A percentile compares a stretch with the other conserved stretches of the same genome.
Evolutionary conservation across 73 alveolate species (phyloP).

Genomic region (Blepharisma japonicum): DNA sequence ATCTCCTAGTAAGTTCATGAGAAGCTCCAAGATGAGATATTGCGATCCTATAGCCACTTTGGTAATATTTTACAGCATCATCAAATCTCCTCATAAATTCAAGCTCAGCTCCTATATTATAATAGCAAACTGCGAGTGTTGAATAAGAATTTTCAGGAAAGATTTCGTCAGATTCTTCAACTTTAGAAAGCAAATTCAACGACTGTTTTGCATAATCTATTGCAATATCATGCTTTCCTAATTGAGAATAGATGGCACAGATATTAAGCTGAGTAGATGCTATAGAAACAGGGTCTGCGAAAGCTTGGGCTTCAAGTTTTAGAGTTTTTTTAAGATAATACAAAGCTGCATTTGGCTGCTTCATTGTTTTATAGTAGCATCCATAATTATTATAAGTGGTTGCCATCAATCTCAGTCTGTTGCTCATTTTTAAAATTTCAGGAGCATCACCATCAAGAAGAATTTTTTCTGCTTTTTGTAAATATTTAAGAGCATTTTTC

Average conservation of each 20-base stretch:
- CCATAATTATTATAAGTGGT: constrained; percentile 36
- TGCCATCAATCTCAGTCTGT: background rate
- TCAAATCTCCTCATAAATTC: background rate
- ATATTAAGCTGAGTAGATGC: constrained; percentile 32
- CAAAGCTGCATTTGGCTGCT: constrained; percentile 41
- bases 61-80: background rate
- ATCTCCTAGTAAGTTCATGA: background rate
- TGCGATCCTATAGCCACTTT: background rate
- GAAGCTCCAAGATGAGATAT: background rate
- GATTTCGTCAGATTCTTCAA: background rate
- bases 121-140: background rate
- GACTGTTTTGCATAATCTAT: constrained; percentile 25
- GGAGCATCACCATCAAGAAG: background rate
- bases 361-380: constrained; percentile 36
- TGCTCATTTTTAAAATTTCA: background rate
- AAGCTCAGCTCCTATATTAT: background rate
- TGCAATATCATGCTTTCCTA: constrained; percentile 26
- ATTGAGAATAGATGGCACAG: constrained; percentile 30
- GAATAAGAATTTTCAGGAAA: background rate
- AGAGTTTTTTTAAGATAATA: constrained; percentile 27
- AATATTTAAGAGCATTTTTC: too few relatives aligned
- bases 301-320: constrained; percentile 12
- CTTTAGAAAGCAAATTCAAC: background rate
- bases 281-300: background rate
- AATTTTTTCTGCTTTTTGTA: too few relatives aligned